Conservation (phyloP, 345 rosid genomes). For the Melaleuca quinquenervia region DNA sequence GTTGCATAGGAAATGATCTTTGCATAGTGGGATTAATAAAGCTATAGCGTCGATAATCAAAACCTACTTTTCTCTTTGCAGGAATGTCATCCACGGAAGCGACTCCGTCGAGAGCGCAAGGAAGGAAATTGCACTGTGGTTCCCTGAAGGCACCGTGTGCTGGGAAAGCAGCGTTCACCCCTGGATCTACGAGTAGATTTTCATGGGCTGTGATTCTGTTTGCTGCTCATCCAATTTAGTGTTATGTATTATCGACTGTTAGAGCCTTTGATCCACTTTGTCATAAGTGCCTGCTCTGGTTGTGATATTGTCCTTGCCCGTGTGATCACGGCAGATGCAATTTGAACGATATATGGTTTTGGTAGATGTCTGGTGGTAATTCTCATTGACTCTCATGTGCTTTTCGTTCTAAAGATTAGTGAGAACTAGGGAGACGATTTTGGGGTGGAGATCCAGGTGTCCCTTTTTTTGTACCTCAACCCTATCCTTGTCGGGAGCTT, state of each 20-base stretch:
- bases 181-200: constrained; percentile 76
- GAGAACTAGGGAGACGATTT: not conserved
- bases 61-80: constrained; percentile 1
- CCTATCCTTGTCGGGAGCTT: not conserved
- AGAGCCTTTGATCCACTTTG: not conserved
- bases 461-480: not conserved
- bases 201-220: not conserved
- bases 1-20: not conserved
- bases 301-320: not conserved
- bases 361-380: not conserved
- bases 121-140: constrained; percentile 93
- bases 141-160: constrained; percentile 63
- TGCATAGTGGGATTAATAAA: not conserved
- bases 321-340: not conserved
- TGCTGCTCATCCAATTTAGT: not conserved
- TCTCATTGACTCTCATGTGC: not conserved
- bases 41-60: not conserved
- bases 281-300: not conserved
- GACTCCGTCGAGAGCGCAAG: constrained; percentile 71
- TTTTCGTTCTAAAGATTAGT: not conserved
- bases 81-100: constrained; percentile 92
- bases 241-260: not conserved
- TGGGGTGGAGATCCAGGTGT: not conserved
- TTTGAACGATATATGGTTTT: not conserved
- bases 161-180: constrained; percentile 76